These are phyloP conservation scores for Ascochyta rabiei DNA, from an alignment of 2,329 filamentous ascomycete genomes.

Conservation along the genomic window DNA sequence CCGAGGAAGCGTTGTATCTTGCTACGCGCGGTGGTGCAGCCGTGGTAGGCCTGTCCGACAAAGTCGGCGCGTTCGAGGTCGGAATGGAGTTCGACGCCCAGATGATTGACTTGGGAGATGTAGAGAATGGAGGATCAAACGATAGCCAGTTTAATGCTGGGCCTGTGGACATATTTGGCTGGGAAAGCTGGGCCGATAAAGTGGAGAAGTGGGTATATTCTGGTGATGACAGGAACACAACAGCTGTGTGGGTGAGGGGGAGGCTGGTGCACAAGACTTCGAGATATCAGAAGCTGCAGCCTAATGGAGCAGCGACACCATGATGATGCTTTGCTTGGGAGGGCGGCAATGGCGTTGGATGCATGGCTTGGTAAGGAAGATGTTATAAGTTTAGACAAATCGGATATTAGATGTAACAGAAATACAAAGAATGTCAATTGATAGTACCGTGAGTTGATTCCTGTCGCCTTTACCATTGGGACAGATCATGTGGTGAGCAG, in stretches of 20 bases:
- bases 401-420: no score
- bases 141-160: slow-evolving; percentile 58
- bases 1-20: slow-evolving; percentile 85
- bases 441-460: no score
- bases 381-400: no score
- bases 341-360: background rate
- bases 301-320: slow-evolving; percentile 4
- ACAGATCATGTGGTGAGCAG: no score
- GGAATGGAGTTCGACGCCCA: slow-evolving; percentile 94
- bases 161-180: slow-evolving; percentile 87
- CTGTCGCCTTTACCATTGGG: no score
- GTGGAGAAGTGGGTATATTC: slow-evolving; percentile 94
- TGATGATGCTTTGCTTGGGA: background rate
- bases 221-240: slow-evolving; percentile 90
- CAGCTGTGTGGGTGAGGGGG: slow-evolving; percentile 87
- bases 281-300: slow-evolving; percentile 10
- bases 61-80: slow-evolving; percentile 79
- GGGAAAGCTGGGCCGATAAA: slow-evolving; percentile 85
- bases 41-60: slow-evolving; percentile 74
- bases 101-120: slow-evolving; percentile 68
- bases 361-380: background rate
- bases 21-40: slow-evolving; percentile 86
- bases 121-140: slow-evolving; percentile 34
- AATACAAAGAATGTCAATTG: no score
- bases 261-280: slow-evolving; percentile 70